A percentile compares a stretch with the other conserved stretches of the same genome.
Evolutionary conservation across 2,329 filamentous ascomycete species (phyloP).

Genomic region (Cladosporium sp.): DNA sequence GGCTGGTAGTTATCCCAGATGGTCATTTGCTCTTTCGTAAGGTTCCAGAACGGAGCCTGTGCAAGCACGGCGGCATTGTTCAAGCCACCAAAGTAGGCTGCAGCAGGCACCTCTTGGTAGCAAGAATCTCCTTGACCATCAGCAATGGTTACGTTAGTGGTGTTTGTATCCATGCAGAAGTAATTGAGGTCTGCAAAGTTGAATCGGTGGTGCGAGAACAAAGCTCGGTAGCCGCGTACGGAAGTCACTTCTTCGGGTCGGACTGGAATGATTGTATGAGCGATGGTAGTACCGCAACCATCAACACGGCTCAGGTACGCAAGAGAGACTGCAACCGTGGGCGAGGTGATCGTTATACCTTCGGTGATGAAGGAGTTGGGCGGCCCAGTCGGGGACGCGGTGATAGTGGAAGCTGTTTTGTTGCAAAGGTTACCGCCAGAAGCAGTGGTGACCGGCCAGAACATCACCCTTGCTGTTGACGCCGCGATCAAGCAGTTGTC

Average conservation of each 20-base stretch:
- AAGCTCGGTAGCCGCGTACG: conserved; percentile 18
- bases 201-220: conserved; percentile 17
- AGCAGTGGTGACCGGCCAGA: conserved; percentile 21
- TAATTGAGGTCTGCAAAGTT: conserved; percentile 24
- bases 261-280: conserved; percentile 20
- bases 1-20: conserved; percentile 23
- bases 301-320: conserved; percentile 16
- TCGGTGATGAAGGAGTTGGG: conserved; percentile 22
- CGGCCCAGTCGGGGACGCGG: conserved; percentile 14
- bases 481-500: conserved; percentile 15
- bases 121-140: conserved; percentile 17
- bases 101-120: conserved; percentile 24
- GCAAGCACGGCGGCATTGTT: conserved; percentile 9
- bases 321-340: conserved; percentile 19
- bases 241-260: conserved; percentile 18
- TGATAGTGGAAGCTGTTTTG: conserved; percentile 13
- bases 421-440: conserved; percentile 13
- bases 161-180: conserved; percentile 18
- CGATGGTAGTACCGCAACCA: conserved; percentile 21
- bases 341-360: conserved; percentile 24
- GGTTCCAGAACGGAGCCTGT: conserved; percentile 2
- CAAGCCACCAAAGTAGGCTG: conserved; percentile 20
- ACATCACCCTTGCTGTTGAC: conserved; percentile 16
- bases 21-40: conserved; percentile 13
- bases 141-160: conserved; percentile 16